Base-by-base conservation (phyloP, 768 basidiomycete species). In the Lentinula guzmanii region DNA sequence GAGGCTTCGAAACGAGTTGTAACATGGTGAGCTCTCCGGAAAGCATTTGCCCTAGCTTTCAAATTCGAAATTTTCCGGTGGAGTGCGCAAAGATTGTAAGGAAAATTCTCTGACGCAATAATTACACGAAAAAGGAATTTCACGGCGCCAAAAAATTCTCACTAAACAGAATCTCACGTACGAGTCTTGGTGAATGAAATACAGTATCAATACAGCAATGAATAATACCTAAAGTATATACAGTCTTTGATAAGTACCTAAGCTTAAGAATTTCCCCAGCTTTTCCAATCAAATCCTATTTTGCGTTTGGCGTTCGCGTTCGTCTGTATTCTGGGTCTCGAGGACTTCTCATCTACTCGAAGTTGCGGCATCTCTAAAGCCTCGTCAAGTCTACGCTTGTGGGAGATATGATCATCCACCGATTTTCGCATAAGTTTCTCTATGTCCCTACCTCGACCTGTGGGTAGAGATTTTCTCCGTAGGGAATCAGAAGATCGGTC, bases 251-350 rank as follows among this genome's bases (percentile, higher is more conserved):
- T 5, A 45, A 18, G 28, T 28, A 4, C 5, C 9, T 13, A 35
- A 1, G 34, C 16, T 37, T 18, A 59, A 16, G 37, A 34, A 24
- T 8, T 35, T 39, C 46, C 58, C 58, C 58, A 59, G 5, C 18
- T n/a, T 48, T 59, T 59, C 58, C 58, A 59, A 50, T 59, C 58
- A 45, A 59, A 59, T 24, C 18, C 58, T 3, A 24, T 45, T 16
- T 41, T 52, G 31, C 18, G 24, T 35, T 58, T 35, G 5, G n/a
- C 18, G 2, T 53, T 37, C 4, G 33, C 18, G 2, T 53, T 37
- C 1, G 33, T 37, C 7, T 13, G 16, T 0, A 6, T 54, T 21
- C 37, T 39, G 16, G 53, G 9, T 35, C n/a, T 16, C 4, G 13
- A 15, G 1, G 9, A 35, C 11, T 52, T 9, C 9, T 8, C n/a